Base-by-base conservation (phyloP, 2,329 filamentous ascomycete species). In the Daldinia sp. region DNA sequence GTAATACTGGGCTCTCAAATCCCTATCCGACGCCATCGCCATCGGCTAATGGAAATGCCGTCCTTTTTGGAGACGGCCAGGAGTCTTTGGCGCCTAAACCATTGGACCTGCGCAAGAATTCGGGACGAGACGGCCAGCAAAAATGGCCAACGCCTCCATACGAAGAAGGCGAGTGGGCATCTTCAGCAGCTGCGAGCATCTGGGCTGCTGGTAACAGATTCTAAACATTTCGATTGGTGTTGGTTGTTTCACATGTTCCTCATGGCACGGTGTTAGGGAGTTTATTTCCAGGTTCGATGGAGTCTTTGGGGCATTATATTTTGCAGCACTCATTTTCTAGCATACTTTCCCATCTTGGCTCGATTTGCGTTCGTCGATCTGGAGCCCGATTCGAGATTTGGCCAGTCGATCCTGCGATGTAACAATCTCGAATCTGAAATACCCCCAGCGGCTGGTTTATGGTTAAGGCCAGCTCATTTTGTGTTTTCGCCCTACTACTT, bases 91-190 rank as follows among this genome's bases (percentile, higher is more conserved):
- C 90, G 1, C 88, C 91, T 7, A 93, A 91, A 79, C 92, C 93
- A 10, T 80, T 94, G 70, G 87, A 92, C 72, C 89, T 93, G 61
- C 84, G 86, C 75, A 88, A 89, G 77, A 86, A 87, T 28, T 62
- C 65, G 4, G 72, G 60, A 83, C 75, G 82, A 0, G 81, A 83
- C 33, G 70, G 75, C 20, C 82, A 87, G 69, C 84, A 87, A 75
- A 96, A 97, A 81, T 98, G 94, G 92, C 95, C 94, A 2, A 98
- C 96, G 15, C 96, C 96, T 23, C 95, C 96, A 3, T 97, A 98
- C 74, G 94, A 97, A 76, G 94, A 97, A 75, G 90, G 90, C 70
- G 94, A 97, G 78, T 98, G 94, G 95, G 93, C 92, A 18, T 89
- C 92, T 7, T 91, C 92, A 46, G 92, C 93, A 33, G 89, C 93